Percentiles rank a stretch among this genome's conserved stretches.
Conservation (phyloP, 371 early-diverging fungal species). For the Haplosporangium sp. region DNA sequence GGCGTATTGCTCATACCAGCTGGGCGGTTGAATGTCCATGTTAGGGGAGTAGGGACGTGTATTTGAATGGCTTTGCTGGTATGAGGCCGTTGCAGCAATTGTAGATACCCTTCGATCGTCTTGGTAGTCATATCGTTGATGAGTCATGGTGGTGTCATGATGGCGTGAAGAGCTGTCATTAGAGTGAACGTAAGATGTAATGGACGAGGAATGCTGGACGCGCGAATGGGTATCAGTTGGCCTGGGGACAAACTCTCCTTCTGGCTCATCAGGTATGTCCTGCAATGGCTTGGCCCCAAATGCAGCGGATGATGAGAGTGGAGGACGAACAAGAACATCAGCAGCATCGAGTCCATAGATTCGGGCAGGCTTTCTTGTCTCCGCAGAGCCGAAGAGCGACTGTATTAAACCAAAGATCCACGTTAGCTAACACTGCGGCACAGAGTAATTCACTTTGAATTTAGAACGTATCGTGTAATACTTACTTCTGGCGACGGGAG, state of each 20-base stretch:
- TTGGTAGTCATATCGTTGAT: constrained; percentile 14
- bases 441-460: too few relatives aligned
- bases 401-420: neutral
- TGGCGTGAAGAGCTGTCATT: constrained; percentile 7
- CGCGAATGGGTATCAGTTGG: constrained; percentile 4
- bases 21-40: constrained; percentile 29
- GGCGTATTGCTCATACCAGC: constrained; percentile 48
- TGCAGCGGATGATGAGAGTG: constrained; percentile 24
- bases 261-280: constrained; percentile 17
- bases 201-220: neutral
- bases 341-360: constrained; percentile 50
- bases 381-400: constrained; percentile 13
- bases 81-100: constrained; percentile 2
- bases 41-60: constrained; percentile 17
- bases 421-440: too few relatives aligned
- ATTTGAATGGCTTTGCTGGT: constrained; percentile 14
- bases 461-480: neutral
- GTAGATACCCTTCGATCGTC: constrained; percentile 8
- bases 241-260: constrained; percentile 15
- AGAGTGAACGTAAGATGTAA: neutral
- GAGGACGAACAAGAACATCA: constrained; percentile 20
- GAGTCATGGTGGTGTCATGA: neutral
- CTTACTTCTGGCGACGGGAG: constrained; percentile 40
- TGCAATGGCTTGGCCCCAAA: constrained; percentile 26
- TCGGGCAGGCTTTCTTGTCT: constrained; percentile 21